A percentile compares a stretch with the other conserved stretches of the same genome.
phyloP scores from a whole-genome alignment of 495 filamentous ascomycete genomes.

The Podospora appendiculata region DNA sequence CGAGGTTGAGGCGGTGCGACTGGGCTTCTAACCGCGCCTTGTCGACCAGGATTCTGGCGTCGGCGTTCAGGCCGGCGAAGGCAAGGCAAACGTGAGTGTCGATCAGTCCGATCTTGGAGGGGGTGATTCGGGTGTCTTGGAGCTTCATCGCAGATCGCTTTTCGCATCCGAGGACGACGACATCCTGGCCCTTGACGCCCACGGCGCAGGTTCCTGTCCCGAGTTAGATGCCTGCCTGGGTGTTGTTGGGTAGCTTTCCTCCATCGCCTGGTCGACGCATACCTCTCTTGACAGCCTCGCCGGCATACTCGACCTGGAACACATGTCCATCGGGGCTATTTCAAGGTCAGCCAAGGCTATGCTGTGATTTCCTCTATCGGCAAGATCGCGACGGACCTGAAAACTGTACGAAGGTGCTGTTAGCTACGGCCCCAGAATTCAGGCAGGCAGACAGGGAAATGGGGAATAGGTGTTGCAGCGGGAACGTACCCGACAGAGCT shows the following conservation, averaged over 20 bases:
- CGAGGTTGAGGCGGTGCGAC: slow-evolving; percentile 94
- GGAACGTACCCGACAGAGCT: slow-evolving; percentile 79
- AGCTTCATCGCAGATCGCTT: slow-evolving; percentile 98
- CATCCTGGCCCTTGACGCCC: slow-evolving; percentile 88
- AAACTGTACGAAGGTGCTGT: slow-evolving; percentile 44
- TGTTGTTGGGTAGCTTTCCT: not conserved
- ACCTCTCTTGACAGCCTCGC: slow-evolving; percentile 98
- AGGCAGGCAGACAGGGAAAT: not conserved
- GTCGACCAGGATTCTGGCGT: slow-evolving; percentile 94
- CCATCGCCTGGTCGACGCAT: slow-evolving; percentile 7
- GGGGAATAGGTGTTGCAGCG: not conserved
- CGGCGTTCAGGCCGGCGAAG: slow-evolving; percentile 94
- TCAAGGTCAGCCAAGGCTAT: slow-evolving; percentile 27
- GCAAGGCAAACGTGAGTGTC: slow-evolving; percentile 95
- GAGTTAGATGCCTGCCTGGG: not conserved
- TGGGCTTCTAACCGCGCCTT: slow-evolving; percentile 95
- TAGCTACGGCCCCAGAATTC: slow-evolving; percentile 24
- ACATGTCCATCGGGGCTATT: slow-evolving; percentile 94
- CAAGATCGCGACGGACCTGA: slow-evolving; percentile 46
- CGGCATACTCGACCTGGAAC: slow-evolving; percentile 98
- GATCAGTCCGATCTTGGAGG: slow-evolving; percentile 91
- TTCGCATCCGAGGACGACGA: slow-evolving; percentile 95
- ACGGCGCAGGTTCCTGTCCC: slow-evolving; percentile 87
- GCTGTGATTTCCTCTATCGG: not conserved
- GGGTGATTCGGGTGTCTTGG: slow-evolving; percentile 97